Conservation (phyloP, 352 stramenopile genomes). For the Phytopythium ostracodes region DNA sequence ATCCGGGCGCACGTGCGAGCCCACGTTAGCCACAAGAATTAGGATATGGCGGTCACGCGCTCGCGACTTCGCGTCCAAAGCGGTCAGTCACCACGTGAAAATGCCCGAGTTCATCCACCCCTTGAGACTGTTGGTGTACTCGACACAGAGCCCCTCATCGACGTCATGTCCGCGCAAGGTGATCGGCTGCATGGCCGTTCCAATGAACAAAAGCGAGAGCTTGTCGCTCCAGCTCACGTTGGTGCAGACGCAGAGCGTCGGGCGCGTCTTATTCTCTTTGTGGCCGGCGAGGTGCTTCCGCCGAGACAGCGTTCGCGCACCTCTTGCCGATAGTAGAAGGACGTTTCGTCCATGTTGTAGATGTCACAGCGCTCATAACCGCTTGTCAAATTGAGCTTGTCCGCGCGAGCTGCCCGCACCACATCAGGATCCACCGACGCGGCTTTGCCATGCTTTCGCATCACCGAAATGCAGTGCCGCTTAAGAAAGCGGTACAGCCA, state of each 20-base stretch:
- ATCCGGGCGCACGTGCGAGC: background rate
- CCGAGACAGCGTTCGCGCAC: slow-evolving; percentile 3
- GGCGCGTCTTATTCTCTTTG: slow-evolving; percentile 11
- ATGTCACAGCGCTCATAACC: slow-evolving; percentile 1
- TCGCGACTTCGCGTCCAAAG: background rate
- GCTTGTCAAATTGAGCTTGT: background rate
- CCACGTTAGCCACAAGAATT: slow-evolving; percentile 5
- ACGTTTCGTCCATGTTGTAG: too few species aligned
- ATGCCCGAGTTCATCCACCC: slow-evolving; percentile 5
- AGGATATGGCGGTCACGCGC: background rate
- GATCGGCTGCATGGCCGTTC: background rate
- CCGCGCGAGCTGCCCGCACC: background rate
- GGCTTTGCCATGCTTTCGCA: slow-evolving; percentile 3
- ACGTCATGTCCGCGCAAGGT: slow-evolving; percentile 1
- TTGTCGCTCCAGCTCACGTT: slow-evolving; percentile 12
- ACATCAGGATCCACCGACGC: background rate
- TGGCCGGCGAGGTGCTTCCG: background rate
- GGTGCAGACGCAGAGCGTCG: slow-evolving; percentile 10
- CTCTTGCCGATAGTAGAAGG: slow-evolving; percentile 12
- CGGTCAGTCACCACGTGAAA: background rate
- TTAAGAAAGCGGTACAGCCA: background rate
- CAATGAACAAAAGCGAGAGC: slow-evolving; percentile 7
- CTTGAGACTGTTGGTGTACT: background rate
- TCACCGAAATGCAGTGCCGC: background rate
- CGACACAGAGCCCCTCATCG: background rate